phyloP scores from a whole-genome alignment of 768 basidiomycete species.

The Cyathus striatus region DNA sequence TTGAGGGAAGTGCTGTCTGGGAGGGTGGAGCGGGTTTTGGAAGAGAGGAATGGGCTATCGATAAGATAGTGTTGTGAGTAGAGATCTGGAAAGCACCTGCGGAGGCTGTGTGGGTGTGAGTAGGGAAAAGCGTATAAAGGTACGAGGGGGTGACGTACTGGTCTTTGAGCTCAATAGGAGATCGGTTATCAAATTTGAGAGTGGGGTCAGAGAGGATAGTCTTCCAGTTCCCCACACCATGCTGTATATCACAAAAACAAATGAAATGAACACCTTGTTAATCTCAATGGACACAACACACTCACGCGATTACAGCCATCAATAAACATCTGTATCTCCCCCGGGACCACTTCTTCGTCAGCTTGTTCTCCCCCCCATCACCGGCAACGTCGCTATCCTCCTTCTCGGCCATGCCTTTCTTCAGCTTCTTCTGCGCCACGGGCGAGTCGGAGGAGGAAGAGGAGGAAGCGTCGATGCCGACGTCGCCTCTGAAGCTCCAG shows the following conservation, averaged over 20 bases:
- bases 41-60: constrained; percentile 82
- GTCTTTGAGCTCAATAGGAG: constrained; percentile 92
- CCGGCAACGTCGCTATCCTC: constrained; percentile 25
- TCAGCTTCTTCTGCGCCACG: constrained; percentile 61
- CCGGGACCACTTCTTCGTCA: constrained; percentile 65
- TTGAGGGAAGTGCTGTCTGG: constrained; percentile 74
- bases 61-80: constrained; percentile 90
- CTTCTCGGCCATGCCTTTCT: constrained; percentile 35
- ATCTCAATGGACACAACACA: constrained; percentile 10
- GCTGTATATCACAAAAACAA: constrained; percentile 34
- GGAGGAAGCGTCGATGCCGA: constrained; percentile 37
- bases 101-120: constrained; percentile 55
- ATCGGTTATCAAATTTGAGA: constrained; percentile 74
- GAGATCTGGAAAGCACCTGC: constrained; percentile 88
- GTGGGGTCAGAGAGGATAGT: constrained; percentile 79
- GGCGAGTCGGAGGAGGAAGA: constrained; percentile 16
- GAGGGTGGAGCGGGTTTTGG: constrained; percentile 75
- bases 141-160: constrained; percentile 41
- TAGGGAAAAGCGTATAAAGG: constrained; percentile 1
- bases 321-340: constrained; percentile 88
- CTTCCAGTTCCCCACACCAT: constrained; percentile 92
- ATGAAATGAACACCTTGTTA: constrained; percentile 2
- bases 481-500: constrained; percentile 78
- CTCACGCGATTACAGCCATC: constrained; percentile 79
- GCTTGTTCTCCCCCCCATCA: constrained; percentile 9